These are phyloP conservation scores for Trichocomaceae sp. DNA, from an alignment of 2,329 filamentous ascomycete genomes.

Conservation along the genomic window DNA sequence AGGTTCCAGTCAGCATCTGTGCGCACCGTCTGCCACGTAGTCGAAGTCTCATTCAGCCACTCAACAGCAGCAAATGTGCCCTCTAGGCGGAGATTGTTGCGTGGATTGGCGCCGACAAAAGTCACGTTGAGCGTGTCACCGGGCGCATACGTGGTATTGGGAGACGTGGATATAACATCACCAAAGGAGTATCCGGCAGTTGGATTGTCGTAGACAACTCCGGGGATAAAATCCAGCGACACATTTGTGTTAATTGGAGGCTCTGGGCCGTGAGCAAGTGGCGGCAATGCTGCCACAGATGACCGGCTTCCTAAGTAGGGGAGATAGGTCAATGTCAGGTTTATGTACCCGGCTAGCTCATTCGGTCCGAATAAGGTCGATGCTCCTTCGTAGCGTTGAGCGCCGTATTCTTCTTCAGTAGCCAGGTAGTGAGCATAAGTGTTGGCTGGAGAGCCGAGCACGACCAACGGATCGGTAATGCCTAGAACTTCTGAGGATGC, in stretches of 20 bases:
- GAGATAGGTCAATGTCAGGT: constrained; percentile 68
- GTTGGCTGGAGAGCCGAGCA: constrained; percentile 83
- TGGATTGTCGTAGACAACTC: constrained; percentile 66
- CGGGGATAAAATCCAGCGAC: constrained; percentile 73
- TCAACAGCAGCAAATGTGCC: constrained; percentile 74
- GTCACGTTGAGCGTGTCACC: constrained; percentile 59
- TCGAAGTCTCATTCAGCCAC: constrained; percentile 41
- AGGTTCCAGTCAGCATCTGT: constrained; percentile 79
- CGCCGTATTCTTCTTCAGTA: constrained; percentile 70
- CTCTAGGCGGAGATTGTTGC: constrained; percentile 77
- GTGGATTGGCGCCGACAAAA: constrained; percentile 82
- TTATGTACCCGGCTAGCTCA: constrained; percentile 80
- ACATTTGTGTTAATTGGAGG: constrained; percentile 72
- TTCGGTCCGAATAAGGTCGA: constrained; percentile 81
- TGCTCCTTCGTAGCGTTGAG: constrained; percentile 93
- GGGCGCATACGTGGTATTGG: constrained; percentile 48
- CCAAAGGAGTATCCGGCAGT: constrained; percentile 65
- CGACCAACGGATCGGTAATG: constrained; percentile 59
- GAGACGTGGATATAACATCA: constrained; percentile 50
- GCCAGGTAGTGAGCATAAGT: constrained; percentile 79
- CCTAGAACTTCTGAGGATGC: constrained; percentile 48
- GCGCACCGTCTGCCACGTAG: constrained; percentile 59
- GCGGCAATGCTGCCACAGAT: constrained; percentile 32
- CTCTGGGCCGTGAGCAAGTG: constrained; percentile 48
- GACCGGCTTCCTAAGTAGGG: constrained; percentile 54